A percentile compares a stretch with the other conserved stretches of the same genome.
phyloP scores from a whole-genome alignment of 1,284 basidiomycete species.

The Mycena sp. region DNA sequence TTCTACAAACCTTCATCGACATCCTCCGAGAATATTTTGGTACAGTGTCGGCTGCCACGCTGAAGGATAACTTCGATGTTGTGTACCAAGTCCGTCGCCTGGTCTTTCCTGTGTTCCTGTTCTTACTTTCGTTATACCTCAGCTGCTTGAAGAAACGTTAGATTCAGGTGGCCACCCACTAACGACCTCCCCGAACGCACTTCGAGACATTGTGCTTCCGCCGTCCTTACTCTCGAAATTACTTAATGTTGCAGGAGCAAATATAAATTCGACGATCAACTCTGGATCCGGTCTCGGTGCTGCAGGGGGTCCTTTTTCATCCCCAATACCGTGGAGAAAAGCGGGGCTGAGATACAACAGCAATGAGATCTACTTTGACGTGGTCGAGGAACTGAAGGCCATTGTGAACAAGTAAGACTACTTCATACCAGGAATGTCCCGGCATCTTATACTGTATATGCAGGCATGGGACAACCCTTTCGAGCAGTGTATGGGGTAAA shows the following conservation, averaged over 20 bases:
- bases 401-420: slow-evolving; percentile 80
- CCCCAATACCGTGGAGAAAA: slow-evolving; percentile 95
- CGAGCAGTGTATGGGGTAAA: slow-evolving; percentile 81
- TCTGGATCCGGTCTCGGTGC: slow-evolving; percentile 50
- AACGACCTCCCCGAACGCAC: slow-evolving; percentile 92
- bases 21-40: slow-evolving; percentile 92
- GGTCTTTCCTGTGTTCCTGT: not conserved
- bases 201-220: slow-evolving; percentile 92
- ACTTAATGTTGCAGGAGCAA: slow-evolving; percentile 67
- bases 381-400: slow-evolving; percentile 85
- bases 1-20: slow-evolving; percentile 86
- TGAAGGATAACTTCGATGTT: slow-evolving; percentile 95
- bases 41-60: slow-evolving; percentile 65
- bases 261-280: slow-evolving; percentile 53
- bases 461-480: slow-evolving; percentile 80
- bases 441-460: not conserved
- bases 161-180: slow-evolving; percentile 92
- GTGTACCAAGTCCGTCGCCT: slow-evolving; percentile 84
- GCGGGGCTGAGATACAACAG: slow-evolving; percentile 85
- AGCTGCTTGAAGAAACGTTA: slow-evolving; percentile 94
- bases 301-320: slow-evolving; percentile 83
- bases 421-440: not conserved
- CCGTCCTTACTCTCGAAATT: slow-evolving; percentile 87
- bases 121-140: slow-evolving; percentile 54
- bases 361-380: slow-evolving; percentile 96